phyloP scores from a whole-genome alignment of 2,329 filamentous ascomycete genomes.

The Lachnellula occidentalis region DNA sequence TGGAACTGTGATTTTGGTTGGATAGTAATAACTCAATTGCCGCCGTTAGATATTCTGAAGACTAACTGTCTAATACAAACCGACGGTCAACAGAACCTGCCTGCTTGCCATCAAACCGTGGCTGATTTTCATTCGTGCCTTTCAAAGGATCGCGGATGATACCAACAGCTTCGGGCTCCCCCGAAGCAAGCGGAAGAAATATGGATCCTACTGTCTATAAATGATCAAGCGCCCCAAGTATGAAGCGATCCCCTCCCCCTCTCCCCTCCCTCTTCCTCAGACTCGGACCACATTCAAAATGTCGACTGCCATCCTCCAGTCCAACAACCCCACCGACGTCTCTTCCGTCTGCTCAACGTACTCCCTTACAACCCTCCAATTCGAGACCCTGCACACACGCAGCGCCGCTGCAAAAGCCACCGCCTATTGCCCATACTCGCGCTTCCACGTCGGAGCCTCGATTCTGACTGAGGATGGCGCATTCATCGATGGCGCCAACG shows the following conservation, averaged over 20 bases:
- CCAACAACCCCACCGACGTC: slow-evolving; percentile 25
- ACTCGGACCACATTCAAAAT: slow-evolving; percentile 12
- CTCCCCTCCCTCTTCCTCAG: background rate
- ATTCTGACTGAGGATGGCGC: slow-evolving; percentile 57
- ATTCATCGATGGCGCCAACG: slow-evolving; percentile 64
- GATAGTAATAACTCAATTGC: too few species aligned
- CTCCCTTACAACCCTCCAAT: slow-evolving; percentile 55
- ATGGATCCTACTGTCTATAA: too few species aligned
- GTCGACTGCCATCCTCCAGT: slow-evolving; percentile 22
- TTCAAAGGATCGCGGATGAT: too few species aligned
- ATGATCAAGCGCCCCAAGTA: background rate
- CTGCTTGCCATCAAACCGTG: too few species aligned
- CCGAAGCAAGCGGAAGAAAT: too few species aligned
- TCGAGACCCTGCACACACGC: slow-evolving; percentile 61
- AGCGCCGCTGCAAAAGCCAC: slow-evolving; percentile 65
- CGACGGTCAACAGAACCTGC: too few species aligned
- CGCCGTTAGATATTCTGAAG: too few species aligned
- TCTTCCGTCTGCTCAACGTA: slow-evolving; percentile 35
- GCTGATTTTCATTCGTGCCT: too few species aligned
- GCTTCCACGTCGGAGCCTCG: slow-evolving; percentile 83
- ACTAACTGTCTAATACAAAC: too few species aligned
- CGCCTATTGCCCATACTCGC: slow-evolving; percentile 67
- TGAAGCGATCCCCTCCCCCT: background rate
- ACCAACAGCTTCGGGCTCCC: too few species aligned
- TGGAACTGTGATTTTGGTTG: too few species aligned